These are phyloP conservation scores for Asterella californica DNA, from an alignment of 225 moss, liverwort and hornwort species.

Conservation along the genomic window DNA sequence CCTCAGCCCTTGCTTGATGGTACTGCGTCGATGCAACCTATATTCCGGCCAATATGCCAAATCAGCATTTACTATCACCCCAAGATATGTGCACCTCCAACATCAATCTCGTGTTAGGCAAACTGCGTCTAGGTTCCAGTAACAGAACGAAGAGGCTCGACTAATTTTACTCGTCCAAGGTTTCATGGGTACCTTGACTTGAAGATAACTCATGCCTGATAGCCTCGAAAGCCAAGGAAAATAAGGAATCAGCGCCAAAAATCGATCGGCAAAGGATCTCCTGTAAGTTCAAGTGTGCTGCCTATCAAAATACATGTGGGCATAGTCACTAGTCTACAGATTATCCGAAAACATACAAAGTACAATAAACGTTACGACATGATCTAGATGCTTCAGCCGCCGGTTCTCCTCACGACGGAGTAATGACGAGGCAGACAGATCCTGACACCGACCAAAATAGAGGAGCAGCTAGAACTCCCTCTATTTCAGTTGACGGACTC, in stretches of 20 bases:
- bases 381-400: background rate
- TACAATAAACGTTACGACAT: background rate
- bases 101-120: background rate
- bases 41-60: background rate
- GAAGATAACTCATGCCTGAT: conserved; percentile 22
- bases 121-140: background rate
- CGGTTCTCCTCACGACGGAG: background rate
- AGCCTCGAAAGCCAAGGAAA: conserved; percentile 21
- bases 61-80: background rate
- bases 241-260: conserved; percentile 11
- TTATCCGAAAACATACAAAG: too few species aligned
- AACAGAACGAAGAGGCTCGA: background rate
- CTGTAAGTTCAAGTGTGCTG: conserved; percentile 8
- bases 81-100: background rate
- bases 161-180: background rate
- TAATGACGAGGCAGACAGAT: background rate
- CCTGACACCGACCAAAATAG: background rate
- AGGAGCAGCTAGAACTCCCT: background rate
- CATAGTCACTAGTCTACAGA: background rate
- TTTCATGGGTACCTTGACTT: conserved; percentile 31
- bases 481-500: background rate
- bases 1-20: background rate
- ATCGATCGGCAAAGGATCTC: conserved; percentile 31
- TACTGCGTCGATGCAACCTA: conserved; percentile 26
- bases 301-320: background rate